Evolutionary conservation across 1,284 basidiomycete genomes (phyloP).

Genomic region (Ustilago xerochloae): DNA sequence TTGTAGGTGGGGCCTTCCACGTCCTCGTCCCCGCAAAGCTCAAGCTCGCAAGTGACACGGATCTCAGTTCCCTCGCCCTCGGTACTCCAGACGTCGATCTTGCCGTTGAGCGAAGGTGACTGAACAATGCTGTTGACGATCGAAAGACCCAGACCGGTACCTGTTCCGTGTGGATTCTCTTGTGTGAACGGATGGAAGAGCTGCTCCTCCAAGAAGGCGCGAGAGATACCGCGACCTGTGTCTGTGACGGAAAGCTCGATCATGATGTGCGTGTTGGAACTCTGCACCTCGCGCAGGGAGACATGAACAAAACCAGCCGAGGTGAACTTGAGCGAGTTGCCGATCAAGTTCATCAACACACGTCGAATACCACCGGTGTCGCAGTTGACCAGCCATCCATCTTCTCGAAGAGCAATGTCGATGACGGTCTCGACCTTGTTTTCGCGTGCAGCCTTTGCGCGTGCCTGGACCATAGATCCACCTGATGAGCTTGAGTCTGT

Average conservation of each 20-base stretch:
- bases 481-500: not conserved
- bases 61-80: slow-evolving; percentile 94
- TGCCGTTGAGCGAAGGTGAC: slow-evolving; percentile 86
- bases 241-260: slow-evolving; percentile 88
- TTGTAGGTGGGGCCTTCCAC: slow-evolving; percentile 62
- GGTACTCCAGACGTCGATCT: slow-evolving; percentile 84
- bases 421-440: slow-evolving; percentile 83
- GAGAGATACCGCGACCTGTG: slow-evolving; percentile 78
- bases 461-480: slow-evolving; percentile 25
- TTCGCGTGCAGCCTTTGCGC: slow-evolving; percentile 34
- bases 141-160: slow-evolving; percentile 93
- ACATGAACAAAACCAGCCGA: slow-evolving; percentile 87
- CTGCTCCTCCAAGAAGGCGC: slow-evolving; percentile 76
- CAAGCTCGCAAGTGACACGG: slow-evolving; percentile 84
- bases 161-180: slow-evolving; percentile 84
- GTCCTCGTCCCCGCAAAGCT: slow-evolving; percentile 69
- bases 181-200: slow-evolving; percentile 97
- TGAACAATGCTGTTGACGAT: slow-evolving; percentile 93
- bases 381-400: slow-evolving; percentile 86
- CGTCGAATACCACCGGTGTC: slow-evolving; percentile 92
- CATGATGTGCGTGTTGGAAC: slow-evolving; percentile 75
- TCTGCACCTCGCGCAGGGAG: slow-evolving; percentile 78
- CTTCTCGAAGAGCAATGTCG: slow-evolving; percentile 80
- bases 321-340: slow-evolving; percentile 91
- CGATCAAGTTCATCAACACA: slow-evolving; percentile 93